Evolutionary conservation across 2,329 filamentous ascomycete species (phyloP), one percentile per base, ranked within the genome.

Genomic region (Pseudogymnoascus sp.): DNA sequence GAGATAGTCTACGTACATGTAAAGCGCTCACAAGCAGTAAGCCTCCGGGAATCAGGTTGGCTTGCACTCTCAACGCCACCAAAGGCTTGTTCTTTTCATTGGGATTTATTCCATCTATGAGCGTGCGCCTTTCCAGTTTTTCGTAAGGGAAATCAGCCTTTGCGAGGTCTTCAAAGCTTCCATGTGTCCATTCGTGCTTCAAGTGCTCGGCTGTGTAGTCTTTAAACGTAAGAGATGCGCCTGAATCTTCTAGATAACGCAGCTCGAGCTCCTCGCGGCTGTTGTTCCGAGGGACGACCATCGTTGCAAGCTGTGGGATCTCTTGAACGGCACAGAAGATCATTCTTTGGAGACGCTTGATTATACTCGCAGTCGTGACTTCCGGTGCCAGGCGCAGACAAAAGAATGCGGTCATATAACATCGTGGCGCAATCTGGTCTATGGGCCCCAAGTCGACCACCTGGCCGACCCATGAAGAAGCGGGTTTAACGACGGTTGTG

Each of bases 351-450:
- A 60, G 8, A 12, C 33, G 33, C 18, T 40, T 40, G 31, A 40
- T 23, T 37, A 60, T 60, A 23, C 58, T 23, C 18, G 33, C 58
- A 23, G 23, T 40, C 18, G 37, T 6, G 12, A 40, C 9, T 5
- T 21, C 23, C 23, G 58, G 37, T 23, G 58, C 18, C 6, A 40
- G 33, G 18, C 58, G 58, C 18, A 60, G 23, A 40, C 33, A 60
- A 25, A 60, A 40, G 23, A 37, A 60, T 38, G 23, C 37, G 18
- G 58, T 23, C 31, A 38, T 60, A 9, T 60, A 60, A 40, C 37
- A 37, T 40, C 58, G 58, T 23, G 58, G 58, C 18, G 58, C 58
- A 28, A 60, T 60, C 37, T 60, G 58, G 31, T 60, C 58, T n/a
- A 60, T 60, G n/a, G 58, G 33, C 8, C 33, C 33, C 33, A 60